Evolutionary conservation across 2,329 filamentous ascomycete species (phyloP).

Genomic region (Monosporascus sp.): DNA sequence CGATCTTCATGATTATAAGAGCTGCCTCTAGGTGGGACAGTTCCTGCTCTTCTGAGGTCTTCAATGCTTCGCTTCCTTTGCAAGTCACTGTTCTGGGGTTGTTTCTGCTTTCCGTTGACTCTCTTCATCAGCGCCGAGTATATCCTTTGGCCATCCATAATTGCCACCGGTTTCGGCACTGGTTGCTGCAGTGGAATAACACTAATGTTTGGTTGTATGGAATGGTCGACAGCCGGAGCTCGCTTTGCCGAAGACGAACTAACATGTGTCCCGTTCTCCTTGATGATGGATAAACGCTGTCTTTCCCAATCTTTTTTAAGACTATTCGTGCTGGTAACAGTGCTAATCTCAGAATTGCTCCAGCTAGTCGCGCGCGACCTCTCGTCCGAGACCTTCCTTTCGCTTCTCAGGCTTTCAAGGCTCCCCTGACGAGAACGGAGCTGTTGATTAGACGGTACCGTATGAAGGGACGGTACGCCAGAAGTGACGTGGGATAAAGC

Average conservation of each 20-base stretch:
- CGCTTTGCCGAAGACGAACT: constrained; percentile 32
- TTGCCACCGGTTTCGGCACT: constrained; percentile 15
- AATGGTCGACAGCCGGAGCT: constrained; percentile 18
- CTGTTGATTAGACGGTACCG: constrained; percentile 38
- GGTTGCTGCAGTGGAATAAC: constrained; percentile 5
- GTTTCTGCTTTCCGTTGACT: constrained; percentile 35
- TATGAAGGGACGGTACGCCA: constrained; percentile 45
- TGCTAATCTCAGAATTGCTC: constrained; percentile 58
- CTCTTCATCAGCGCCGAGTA: constrained; percentile 61
- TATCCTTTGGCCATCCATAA: constrained; percentile 51
- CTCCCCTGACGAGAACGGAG: constrained; percentile 50
- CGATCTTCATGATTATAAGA: constrained; percentile 6
- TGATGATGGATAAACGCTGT: constrained; percentile 60
- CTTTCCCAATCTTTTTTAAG: constrained; percentile 39
- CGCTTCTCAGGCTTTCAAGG: constrained; percentile 41
- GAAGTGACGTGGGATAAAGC: constrained; percentile 43
- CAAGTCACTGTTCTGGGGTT: constrained; percentile 10
- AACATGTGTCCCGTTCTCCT: constrained; percentile 45
- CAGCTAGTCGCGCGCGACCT: constrained; percentile 68
- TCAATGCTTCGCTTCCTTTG: constrained; percentile 14
- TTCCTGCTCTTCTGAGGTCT: constrained; percentile 7
- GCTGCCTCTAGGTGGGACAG: constrained; percentile 15
- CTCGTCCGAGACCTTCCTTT: constrained; percentile 38
- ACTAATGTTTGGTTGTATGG: constrained; percentile 10
- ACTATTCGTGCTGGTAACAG: constrained; percentile 40